Conservation (phyloP, 371 early-diverging fungal genomes). For the Mortierella sp. region DNA sequence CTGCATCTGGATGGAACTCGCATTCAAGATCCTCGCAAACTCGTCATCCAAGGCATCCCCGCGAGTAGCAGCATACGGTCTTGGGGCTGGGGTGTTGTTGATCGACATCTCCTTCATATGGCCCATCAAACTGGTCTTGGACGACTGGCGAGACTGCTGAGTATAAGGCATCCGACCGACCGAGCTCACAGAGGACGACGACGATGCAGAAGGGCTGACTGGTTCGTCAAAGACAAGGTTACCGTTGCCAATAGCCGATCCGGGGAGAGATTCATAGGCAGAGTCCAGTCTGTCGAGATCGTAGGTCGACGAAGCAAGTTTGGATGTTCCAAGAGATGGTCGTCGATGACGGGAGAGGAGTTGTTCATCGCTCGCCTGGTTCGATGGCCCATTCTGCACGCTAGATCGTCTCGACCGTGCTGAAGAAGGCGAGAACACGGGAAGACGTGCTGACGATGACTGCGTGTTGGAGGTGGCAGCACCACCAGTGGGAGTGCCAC, state of each 20-base stretch:
- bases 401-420: not conserved
- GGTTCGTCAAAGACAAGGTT: slow-evolving; percentile 29
- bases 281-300: not conserved
- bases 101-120: slow-evolving; percentile 29
- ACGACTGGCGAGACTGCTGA: slow-evolving; percentile 14
- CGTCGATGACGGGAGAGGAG: slow-evolving; percentile 14
- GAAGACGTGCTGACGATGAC: slow-evolving; percentile 5
- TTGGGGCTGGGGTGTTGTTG: slow-evolving; percentile 20
- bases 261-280: slow-evolving; percentile 14
- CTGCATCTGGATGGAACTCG: slow-evolving; percentile 64
- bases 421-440: slow-evolving; percentile 5
- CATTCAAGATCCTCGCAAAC: slow-evolving; percentile 69
- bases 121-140: slow-evolving; percentile 14
- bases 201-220: slow-evolving; percentile 34
- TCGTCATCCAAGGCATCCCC: slow-evolving; percentile 71
- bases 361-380: not conserved
- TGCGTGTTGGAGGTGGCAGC: not conserved
- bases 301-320: not conserved
- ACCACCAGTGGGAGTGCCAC: not conserved
- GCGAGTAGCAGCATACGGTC: slow-evolving; percentile 61
- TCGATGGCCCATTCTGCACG: not conserved
- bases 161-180: slow-evolving; percentile 15
- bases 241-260: slow-evolving; percentile 4
- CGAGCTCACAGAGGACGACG: slow-evolving; percentile 28
- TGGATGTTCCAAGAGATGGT: slow-evolving; percentile 16